Base-by-base conservation (phyloP, 805 yeast genomes). In the Metschnikowia peoriensis region DNA sequence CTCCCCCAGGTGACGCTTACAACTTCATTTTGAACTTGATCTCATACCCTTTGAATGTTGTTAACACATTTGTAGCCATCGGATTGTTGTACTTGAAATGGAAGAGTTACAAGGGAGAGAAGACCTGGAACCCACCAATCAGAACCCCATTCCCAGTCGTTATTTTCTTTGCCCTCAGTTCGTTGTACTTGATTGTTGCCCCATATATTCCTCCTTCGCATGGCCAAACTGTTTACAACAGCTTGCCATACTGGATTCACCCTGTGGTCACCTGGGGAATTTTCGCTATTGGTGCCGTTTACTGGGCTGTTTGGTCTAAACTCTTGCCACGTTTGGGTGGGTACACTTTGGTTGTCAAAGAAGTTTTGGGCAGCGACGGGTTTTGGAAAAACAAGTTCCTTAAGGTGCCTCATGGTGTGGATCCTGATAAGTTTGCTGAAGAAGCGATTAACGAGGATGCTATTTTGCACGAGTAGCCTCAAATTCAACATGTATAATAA, bases 1-100 rank as follows among this genome's bases (percentile, higher is more conserved):
- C 74, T 41, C 93, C 94, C 16, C 88, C 92, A 28, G 96, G 94
- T 52, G 96, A 88, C 65, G 96, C 96, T 45, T 89, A 88, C 73
- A 86, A 87, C 68, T 86, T 89, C 66, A 82, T 89, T 59, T 67
- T 87, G 68, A 88, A 89, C 69, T 76, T 89, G 73, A 85, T 88
- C 61, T 84, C 93, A 1, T 89, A 89, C 67, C 93, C 96, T 46
- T 79, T 85, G 72, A 86, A 89, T 63, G 85, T 89, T 47, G 86
- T 89, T 62, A 86, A 88, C 66, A 72, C 84, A 32, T 74, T 76
- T 42, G 83, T 89, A 39, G 84, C 87, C 15, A 61, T 78, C 48
- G 96, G 88, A 16, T 72, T 85, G 59, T 66, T 88, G 46, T 80
- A 77, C 65, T 68, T 87, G 46, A 80, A 84, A 65, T 73, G 78